Percentiles rank a stretch among this genome's conserved stretches.
Evolutionary conservation across 192 early-diverging fungal species (phyloP).

Genomic region (Coemansia sp.): DNA sequence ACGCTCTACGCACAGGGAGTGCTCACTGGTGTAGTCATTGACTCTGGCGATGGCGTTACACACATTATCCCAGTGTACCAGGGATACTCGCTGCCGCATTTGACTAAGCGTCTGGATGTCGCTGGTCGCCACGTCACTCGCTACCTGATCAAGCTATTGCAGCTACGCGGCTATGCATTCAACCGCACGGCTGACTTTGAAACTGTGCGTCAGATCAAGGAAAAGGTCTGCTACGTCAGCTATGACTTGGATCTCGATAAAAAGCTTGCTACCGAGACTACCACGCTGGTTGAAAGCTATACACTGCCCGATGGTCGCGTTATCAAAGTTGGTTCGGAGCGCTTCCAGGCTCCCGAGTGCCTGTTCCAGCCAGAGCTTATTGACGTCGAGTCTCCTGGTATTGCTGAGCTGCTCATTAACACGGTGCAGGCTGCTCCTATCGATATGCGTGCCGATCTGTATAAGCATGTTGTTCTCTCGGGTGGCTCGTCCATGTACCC

Average conservation of each 20-base stretch:
- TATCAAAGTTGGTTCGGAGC: conserved; percentile 97
- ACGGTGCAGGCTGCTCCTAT: conserved; percentile 88
- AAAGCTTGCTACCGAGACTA: conserved; percentile 95
- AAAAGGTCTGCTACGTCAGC: conserved; percentile 97
- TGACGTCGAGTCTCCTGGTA: conserved; percentile 90
- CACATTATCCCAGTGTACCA: conserved; percentile 99
- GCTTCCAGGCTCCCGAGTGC: conserved; percentile 98
- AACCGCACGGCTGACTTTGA: conserved; percentile 99
- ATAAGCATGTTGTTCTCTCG: conserved; percentile 97
- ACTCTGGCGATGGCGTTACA: conserved; percentile 98
- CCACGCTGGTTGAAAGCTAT: conserved; percentile 94
- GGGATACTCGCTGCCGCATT: conserved; percentile 88
- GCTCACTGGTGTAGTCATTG: conserved; percentile 95
- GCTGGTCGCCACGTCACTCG: conserved; percentile 95
- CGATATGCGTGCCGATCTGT: conserved; percentile 93
- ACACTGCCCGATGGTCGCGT: conserved; percentile 97
- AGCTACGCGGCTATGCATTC: conserved; percentile 93
- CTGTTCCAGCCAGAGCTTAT: conserved; percentile 98
- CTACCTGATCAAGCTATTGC: conserved; percentile 95
- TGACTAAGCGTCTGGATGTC: conserved; percentile 89
- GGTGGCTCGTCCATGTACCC: conserved; percentile 99
- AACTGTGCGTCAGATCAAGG: conserved; percentile 96
- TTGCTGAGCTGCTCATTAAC: conserved; percentile 94
- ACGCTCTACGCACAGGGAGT: conserved; percentile 99
- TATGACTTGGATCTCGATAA: conserved; percentile 94